These are phyloP conservation scores for Tuber calosporum DNA, from an alignment of 495 filamentous ascomycete genomes.

Conservation along the genomic window DNA sequence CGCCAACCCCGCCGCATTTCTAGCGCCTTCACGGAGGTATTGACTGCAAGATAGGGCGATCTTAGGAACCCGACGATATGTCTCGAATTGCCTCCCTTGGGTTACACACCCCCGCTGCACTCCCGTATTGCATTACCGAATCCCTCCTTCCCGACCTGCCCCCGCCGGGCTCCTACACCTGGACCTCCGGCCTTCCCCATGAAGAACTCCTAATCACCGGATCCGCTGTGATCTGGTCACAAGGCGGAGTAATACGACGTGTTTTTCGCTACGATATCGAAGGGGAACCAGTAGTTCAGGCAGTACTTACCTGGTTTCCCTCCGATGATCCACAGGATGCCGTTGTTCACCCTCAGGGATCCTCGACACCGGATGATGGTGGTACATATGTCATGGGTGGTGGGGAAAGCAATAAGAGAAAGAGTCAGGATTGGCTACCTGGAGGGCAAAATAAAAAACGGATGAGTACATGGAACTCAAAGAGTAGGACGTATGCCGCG, in stretches of 20 bases:
- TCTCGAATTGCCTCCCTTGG: slow-evolving; percentile 81
- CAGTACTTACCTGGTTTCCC: slow-evolving; percentile 74
- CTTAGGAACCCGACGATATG: slow-evolving; percentile 49
- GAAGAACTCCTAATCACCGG: slow-evolving; percentile 85
- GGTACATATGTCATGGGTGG: slow-evolving; percentile 35
- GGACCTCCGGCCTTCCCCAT: slow-evolving; percentile 55
- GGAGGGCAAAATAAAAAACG: slow-evolving; percentile 38
- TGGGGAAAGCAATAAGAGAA: slow-evolving; percentile 39
- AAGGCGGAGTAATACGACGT: slow-evolving; percentile 75
- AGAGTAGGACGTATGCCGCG: slow-evolving; percentile 40
- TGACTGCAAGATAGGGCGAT: background rate
- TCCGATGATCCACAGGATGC: slow-evolving; percentile 47
- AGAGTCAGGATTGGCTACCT: slow-evolving; percentile 36
- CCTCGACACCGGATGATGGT: slow-evolving; percentile 33
- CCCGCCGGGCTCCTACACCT: slow-evolving; percentile 60
- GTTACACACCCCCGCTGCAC: slow-evolving; percentile 72
- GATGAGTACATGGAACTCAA: slow-evolving; percentile 40
- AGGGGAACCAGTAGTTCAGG: slow-evolving; percentile 74
- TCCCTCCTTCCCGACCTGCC: slow-evolving; percentile 64
- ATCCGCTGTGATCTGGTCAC: slow-evolving; percentile 82
- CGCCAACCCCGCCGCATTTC: slow-evolving; percentile 13
- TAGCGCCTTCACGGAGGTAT: slow-evolving; percentile 6
- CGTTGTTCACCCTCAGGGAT: slow-evolving; percentile 23
- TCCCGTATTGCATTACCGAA: slow-evolving; percentile 77
- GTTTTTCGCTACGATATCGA: slow-evolving; percentile 82